A percentile compares a stretch with the other conserved stretches of the same genome.
These are phyloP conservation scores for Phlyctochytrium arcticum DNA, from an alignment of 192 early-diverging fungal species.

Conservation along the genomic window DNA sequence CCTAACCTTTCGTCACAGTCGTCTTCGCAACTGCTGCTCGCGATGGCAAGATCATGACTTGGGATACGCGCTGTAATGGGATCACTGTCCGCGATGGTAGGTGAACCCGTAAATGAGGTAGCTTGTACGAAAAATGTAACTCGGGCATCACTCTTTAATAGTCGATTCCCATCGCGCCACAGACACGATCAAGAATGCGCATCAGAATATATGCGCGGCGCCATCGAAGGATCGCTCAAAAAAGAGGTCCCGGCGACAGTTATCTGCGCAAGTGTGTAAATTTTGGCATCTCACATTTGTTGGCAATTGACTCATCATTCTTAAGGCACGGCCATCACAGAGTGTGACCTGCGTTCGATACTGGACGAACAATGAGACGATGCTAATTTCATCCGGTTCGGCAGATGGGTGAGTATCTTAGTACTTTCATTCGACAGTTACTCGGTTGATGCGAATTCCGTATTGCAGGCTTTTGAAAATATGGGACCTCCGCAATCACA, in stretches of 20 bases:
- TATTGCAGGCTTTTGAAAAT: constrained; percentile 61
- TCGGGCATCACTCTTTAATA: too few species aligned
- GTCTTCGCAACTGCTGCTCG: constrained; percentile 67
- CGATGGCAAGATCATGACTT: constrained; percentile 69
- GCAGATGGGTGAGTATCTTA: constrained; percentile 55
- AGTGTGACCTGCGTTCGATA: constrained; percentile 59
- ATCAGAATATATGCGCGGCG: too few species aligned
- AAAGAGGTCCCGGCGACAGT: constrained; percentile 1
- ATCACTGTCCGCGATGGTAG: too few species aligned
- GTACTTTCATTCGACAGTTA: not conserved
- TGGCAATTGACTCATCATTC: not conserved
- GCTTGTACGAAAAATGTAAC: too few species aligned
- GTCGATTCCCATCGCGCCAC: constrained; percentile 37
- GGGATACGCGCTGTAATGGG: constrained; percentile 69
- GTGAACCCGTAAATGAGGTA: too few species aligned
- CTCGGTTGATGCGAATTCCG: not conserved
- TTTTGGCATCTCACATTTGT: too few species aligned
- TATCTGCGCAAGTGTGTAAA: too few species aligned
- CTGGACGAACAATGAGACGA: constrained; percentile 37
- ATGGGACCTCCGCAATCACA: constrained; percentile 72
- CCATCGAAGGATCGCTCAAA: too few species aligned
- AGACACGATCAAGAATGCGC: constrained; percentile 43
- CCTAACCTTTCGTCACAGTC: constrained; percentile 21
- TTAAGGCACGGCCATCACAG: constrained; percentile 6
- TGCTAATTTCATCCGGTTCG: constrained; percentile 58